Conservation (phyloP, 257 asterid genomes). For the Coffea canephora region DNA sequence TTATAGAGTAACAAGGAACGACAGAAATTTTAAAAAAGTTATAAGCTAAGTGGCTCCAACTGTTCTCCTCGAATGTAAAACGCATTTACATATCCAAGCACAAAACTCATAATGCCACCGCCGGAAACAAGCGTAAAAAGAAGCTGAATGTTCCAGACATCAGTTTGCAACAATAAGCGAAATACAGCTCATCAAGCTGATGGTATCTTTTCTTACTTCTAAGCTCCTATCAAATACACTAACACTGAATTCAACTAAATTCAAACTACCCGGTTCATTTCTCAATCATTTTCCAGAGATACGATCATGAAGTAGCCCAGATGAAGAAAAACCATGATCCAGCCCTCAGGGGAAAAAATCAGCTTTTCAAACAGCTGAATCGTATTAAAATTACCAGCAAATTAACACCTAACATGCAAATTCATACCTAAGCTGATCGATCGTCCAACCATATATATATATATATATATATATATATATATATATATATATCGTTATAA, state of each 20-base stretch:
- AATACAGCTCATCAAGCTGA: background rate
- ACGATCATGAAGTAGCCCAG: background rate
- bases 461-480: too few relatives aligned
- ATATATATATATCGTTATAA: too few relatives aligned
- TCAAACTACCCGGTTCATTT: background rate
- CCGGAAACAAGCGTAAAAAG: background rate
- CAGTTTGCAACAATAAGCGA: background rate
- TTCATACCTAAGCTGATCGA: constrained; percentile 1
- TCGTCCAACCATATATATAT: background rate
- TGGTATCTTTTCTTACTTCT: background rate
- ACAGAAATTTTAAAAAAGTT: too few relatives aligned
- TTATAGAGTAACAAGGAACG: background rate
- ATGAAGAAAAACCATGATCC: background rate
- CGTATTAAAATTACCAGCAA: background rate
- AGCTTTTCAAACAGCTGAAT: background rate
- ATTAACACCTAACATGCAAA: background rate
- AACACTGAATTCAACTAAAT: background rate
- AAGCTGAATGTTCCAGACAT: background rate
- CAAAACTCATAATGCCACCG: background rate
- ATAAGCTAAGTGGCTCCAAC: background rate
- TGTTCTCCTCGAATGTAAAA: background rate
- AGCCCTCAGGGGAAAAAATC: background rate
- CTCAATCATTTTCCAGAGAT: background rate
- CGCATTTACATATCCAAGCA: background rate
- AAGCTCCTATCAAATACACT: background rate